Evolutionary conservation across 2,329 filamentous ascomycete species (phyloP), one percentile per base, ranked within the genome.

Genomic region (Phaeoacremonium minimum): DNA sequence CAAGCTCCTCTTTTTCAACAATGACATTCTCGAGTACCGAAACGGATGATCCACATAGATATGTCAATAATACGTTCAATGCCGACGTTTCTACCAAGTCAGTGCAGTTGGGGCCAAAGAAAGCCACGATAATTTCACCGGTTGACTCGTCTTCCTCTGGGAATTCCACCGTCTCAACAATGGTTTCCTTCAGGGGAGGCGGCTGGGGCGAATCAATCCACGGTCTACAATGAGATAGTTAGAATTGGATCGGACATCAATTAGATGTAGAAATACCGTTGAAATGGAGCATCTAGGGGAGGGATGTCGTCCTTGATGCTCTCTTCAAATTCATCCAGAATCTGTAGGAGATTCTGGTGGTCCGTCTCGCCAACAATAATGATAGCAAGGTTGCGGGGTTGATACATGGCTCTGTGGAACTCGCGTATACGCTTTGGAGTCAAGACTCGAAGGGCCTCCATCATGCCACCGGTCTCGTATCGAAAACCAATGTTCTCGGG

Each of bases 391-490:
- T 98, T 98, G 57, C 90, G 91, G 4, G 93, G 93, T 57, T 97
- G 91, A 55, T 98, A 98, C 91, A 98, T 97, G 46, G 90, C 86
- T 44, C 82, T 82, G 60, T 98, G 93, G 52, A 97, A 98, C 40
- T 83, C 80, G n/a, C 93, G 83, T 47, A 98, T 98, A 28, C 89
- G 82, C 35, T 96, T 85, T 2, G 89, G 81, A 0, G 88, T 93
- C 32, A 98, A 67, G 4, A 89, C 80, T 29, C 93, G 82, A 33
- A 98, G 72, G 20, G 89, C 85, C 50, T 95, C 87, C 68, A 94
- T 94, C 83, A 96, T 88, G 12, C 93, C 93, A 11, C 93, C 93
- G n/a, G 93, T 98, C 63, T 98, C 93, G 50, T 96, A 97, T 40
- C 91, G 83, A 56, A 96, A 98, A 4, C 93, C 93, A 37, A 94